A percentile compares a stretch with the other conserved stretches of the same genome.
Conservation (phyloP, 345 rosid species). For the Alliaria petiolata region DNA sequence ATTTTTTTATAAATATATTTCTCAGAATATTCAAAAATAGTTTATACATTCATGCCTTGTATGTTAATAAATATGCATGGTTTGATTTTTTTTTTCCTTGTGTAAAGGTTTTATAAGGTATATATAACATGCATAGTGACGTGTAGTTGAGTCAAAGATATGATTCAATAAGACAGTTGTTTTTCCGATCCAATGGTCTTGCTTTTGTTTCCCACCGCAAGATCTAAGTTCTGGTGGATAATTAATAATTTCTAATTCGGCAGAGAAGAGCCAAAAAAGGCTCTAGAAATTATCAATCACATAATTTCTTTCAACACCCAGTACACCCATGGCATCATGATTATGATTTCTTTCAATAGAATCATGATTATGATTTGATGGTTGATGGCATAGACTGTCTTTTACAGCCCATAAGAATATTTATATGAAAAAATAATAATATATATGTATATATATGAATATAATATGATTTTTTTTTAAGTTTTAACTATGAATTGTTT, state of each 20-base stretch:
- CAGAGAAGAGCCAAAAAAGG: not conserved
- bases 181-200: not conserved
- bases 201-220: not conserved
- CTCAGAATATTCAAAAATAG: not conserved
- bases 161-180: not conserved
- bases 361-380: not conserved
- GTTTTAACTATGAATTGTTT: no score
- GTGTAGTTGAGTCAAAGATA: constrained; percentile 22
- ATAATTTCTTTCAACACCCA: not conserved
- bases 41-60: not conserved
- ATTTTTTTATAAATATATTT: not conserved
- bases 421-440: no score
- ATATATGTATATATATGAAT: no score
- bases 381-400: not conserved
- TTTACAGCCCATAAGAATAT: not conserved
- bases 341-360: no score
- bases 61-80: not conserved
- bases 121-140: constrained; percentile 14
- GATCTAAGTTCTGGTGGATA: not conserved
- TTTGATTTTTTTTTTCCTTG: not conserved
- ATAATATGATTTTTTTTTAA: no score
- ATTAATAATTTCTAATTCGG: not conserved
- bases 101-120: not conserved
- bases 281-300: not conserved
- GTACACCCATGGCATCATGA: no score